Evolutionary conservation across 2,329 filamentous ascomycete genomes (phyloP).

Genomic region (Aotearoamyces nothofagi): DNA sequence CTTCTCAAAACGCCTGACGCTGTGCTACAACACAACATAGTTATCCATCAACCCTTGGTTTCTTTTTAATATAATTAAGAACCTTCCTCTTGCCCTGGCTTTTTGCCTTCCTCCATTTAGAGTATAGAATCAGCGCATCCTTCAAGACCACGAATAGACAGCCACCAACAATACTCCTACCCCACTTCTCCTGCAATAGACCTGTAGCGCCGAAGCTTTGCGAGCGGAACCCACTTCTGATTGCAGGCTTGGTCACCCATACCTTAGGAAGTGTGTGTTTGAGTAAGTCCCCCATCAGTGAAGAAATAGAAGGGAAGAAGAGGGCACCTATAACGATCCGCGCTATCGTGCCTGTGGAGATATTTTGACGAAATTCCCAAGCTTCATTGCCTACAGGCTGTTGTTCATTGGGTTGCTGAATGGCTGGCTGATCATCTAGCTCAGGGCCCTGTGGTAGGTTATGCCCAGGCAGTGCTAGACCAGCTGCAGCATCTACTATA

Average conservation of each 20-base stretch:
- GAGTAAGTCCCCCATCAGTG: constrained; percentile 61
- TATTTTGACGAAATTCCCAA: constrained; percentile 12
- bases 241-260: constrained; percentile 38
- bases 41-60: too few species aligned
- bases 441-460: too few species aligned
- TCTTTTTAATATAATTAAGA: constrained; percentile 11
- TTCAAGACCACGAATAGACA: constrained; percentile 80
- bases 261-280: constrained; percentile 49
- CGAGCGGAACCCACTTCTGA: constrained; percentile 5
- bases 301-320: constrained; percentile 70
- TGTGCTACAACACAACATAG: too few species aligned
- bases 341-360: constrained; percentile 37
- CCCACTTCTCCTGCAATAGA: constrained; percentile 74
- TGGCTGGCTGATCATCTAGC: constrained; percentile 1
- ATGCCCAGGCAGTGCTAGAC: background rate
- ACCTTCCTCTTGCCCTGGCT: constrained; percentile 38
- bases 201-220: constrained; percentile 33
- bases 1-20: too few species aligned
- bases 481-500: background rate
- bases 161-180: constrained; percentile 74
- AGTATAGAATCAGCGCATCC: constrained; percentile 44
- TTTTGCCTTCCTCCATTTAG: constrained; percentile 45
- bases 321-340: constrained; percentile 53
- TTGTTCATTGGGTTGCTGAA: constrained; percentile 4
- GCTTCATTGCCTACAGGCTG: constrained; percentile 2